A percentile compares a stretch with the other conserved stretches of the same genome.
These are phyloP conservation scores for Protostelium mycophagum DNA, from an alignment of 78 protist species.

Conservation along the genomic window DNA sequence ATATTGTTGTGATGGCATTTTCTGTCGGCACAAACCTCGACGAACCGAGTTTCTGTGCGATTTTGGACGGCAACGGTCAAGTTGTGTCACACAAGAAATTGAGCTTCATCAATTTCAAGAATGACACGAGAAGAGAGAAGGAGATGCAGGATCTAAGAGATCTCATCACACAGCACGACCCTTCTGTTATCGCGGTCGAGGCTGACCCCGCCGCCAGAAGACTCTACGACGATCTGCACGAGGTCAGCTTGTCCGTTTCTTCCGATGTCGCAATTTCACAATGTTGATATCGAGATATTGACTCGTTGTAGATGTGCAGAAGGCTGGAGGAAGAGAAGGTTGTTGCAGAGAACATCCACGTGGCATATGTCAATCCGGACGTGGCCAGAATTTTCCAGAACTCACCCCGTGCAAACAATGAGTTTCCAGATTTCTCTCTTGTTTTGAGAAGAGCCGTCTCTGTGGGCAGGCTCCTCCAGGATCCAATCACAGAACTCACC, in stretches of 20 bases:
- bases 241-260: no score
- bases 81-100: neutral
- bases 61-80: neutral
- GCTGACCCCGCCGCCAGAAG: neutral
- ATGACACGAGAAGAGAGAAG: neutral
- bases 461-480: conserved; percentile 35
- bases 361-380: conserved; percentile 26
- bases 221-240: neutral
- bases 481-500: conserved; percentile 42
- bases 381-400: conserved; percentile 33
- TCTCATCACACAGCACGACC: neutral
- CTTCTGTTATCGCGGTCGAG: neutral
- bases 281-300: no score
- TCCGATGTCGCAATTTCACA: no score
- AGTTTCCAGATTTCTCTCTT: conserved; percentile 36
- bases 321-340: neutral
- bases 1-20: neutral
- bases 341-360: neutral
- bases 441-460: conserved; percentile 31
- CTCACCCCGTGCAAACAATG: conserved; percentile 7
- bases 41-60: neutral
- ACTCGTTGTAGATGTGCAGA: neutral
- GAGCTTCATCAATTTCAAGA: neutral
- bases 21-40: neutral
- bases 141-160: neutral